Percentiles rank a stretch among this genome's conserved stretches.
Evolutionary conservation across 2,329 filamentous ascomycete species (phyloP).

Genomic region (Curvularia lunata): DNA sequence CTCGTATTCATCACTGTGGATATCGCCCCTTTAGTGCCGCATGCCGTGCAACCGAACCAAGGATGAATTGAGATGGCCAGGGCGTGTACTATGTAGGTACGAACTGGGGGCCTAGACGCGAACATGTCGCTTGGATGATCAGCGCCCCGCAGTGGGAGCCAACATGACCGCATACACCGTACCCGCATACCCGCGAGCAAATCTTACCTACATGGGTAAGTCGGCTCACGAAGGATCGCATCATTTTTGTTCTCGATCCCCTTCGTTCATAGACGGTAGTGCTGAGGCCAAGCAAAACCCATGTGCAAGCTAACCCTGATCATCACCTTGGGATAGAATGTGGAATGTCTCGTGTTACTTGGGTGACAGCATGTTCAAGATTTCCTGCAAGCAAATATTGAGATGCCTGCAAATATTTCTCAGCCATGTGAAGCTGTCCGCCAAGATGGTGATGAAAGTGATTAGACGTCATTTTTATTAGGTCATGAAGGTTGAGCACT

Average conservation of each 20-base stretch:
- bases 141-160: constrained; percentile 1
- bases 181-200: not conserved
- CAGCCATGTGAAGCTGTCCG: not conserved
- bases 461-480: constrained; percentile 7
- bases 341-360: not conserved
- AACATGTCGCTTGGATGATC: not conserved
- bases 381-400: not conserved
- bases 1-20: constrained; percentile 1
- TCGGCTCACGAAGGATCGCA: not conserved
- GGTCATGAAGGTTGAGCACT: not conserved
- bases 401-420: not conserved
- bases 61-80: not conserved
- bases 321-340: not conserved
- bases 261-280: not conserved
- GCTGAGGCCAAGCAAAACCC: not conserved
- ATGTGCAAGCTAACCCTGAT: not conserved
- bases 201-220: not conserved
- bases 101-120: not conserved
- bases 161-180: not conserved
- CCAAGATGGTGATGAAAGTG: not conserved
- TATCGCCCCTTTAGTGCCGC: not conserved
- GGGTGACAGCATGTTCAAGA: not conserved
- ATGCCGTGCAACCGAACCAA: not conserved
- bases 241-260: not conserved
- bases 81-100: not conserved